Conservation (phyloP, 352 stramenopile species). For the Pilasporangium apinafurcum region DNA sequence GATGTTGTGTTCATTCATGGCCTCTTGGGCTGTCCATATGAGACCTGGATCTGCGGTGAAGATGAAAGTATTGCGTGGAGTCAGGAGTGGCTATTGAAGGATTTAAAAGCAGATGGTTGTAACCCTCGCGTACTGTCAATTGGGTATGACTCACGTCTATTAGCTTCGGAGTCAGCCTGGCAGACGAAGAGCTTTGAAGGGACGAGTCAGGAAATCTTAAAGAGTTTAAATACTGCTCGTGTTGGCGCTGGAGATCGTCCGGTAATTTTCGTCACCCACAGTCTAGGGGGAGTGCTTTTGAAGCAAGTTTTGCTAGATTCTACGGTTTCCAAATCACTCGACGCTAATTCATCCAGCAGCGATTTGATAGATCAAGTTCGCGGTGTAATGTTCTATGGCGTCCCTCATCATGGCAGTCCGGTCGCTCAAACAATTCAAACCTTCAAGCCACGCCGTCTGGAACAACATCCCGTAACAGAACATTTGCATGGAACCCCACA, state of each 20-base stretch:
- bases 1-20: slow-evolving; percentile 83
- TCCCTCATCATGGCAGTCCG: slow-evolving; percentile 76
- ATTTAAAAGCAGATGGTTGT: slow-evolving; percentile 45
- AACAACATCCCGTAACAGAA: slow-evolving; percentile 66
- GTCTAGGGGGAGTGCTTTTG: slow-evolving; percentile 73
- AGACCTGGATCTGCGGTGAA: slow-evolving; percentile 73
- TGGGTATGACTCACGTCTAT: slow-evolving; percentile 75
- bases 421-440: slow-evolving; percentile 58
- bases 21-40: slow-evolving; percentile 67
- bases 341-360: slow-evolving; percentile 1
- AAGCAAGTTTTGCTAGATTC: slow-evolving; percentile 78
- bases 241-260: slow-evolving; percentile 54
- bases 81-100: slow-evolving; percentile 56
- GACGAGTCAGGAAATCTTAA: slow-evolving; percentile 56
- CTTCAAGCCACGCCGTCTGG: slow-evolving; percentile 36
- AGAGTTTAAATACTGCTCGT: slow-evolving; percentile 49
- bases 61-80: slow-evolving; percentile 57
- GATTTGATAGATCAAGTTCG: slow-evolving; percentile 55
- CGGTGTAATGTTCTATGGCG: slow-evolving; percentile 72
- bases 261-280: slow-evolving; percentile 82
- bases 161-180: slow-evolving; percentile 69
- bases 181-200: slow-evolving; percentile 69
- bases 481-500: slow-evolving; percentile 73
- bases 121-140: slow-evolving; percentile 72
- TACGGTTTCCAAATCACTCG: background rate